Evolutionary conservation across 225 moss, liverwort and hornwort genomes (phyloP).

Genomic region (Physcomitrellopsis africana): DNA sequence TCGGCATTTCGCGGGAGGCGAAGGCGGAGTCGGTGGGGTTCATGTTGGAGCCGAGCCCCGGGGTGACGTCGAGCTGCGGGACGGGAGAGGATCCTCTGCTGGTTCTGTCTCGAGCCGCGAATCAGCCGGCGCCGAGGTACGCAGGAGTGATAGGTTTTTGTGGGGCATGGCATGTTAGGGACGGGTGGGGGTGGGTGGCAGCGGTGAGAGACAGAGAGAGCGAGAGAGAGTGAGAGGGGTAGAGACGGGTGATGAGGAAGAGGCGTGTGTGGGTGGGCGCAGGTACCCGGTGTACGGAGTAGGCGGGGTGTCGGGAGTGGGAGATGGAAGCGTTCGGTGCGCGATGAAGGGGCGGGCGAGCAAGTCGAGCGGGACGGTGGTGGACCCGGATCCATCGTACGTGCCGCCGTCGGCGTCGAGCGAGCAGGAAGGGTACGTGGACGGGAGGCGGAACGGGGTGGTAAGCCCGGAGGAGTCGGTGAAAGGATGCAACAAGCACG

Average conservation of each 20-base stretch:
- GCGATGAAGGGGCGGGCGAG: slow-evolving; percentile 63
- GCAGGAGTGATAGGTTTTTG: not conserved
- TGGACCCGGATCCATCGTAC: slow-evolving; percentile 67
- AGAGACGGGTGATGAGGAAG: too few species aligned
- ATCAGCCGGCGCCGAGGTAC: slow-evolving; percentile 90
- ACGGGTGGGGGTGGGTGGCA: too few species aligned
- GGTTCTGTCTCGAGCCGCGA: slow-evolving; percentile 90
- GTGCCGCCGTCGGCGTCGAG: slow-evolving; percentile 55
- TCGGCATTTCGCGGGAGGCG: slow-evolving; percentile 85
- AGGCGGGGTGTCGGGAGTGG: slow-evolving; percentile 59
- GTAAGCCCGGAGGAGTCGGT: slow-evolving; percentile 58
- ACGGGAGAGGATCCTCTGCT: slow-evolving; percentile 93
- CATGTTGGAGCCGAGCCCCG: slow-evolving; percentile 94
- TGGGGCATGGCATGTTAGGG: too few species aligned
- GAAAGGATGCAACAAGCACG: slow-evolving; percentile 35
- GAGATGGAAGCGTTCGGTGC: slow-evolving; percentile 35
- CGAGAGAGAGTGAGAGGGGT: too few species aligned
- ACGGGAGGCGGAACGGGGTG: slow-evolving; percentile 61
- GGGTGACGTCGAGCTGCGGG: slow-evolving; percentile 83
- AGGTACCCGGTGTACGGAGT: slow-evolving; percentile 86
- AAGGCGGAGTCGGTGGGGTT: slow-evolving; percentile 94
- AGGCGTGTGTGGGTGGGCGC: slow-evolving; percentile 17
- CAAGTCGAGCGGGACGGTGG: slow-evolving; percentile 62
- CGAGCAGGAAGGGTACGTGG: slow-evolving; percentile 51
- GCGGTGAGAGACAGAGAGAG: too few species aligned